Base-by-base conservation (phyloP, 352 stramenopile genomes). In the Pythium insidiosum region DNA sequence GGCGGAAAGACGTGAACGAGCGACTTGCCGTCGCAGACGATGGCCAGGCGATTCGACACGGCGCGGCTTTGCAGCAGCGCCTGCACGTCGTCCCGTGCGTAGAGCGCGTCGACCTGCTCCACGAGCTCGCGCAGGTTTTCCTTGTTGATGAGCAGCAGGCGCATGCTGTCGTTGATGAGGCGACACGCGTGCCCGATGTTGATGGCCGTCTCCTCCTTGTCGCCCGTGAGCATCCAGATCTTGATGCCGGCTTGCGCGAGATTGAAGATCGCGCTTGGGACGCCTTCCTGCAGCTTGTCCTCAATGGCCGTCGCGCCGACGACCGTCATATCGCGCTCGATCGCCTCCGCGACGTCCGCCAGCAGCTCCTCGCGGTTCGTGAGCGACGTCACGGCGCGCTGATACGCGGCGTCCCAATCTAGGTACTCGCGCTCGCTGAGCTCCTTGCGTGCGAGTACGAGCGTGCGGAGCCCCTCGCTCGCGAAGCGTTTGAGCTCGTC, bases 171-270 rank as follows among this genome's bases (percentile, higher is more conserved):
- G 49, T 86, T 80, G 16, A 89, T 82, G 20, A 89, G 52, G 1
- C 66, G 70, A 24, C 77, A 89, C 2, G 74, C 73, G 45, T 84
- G 66, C 1, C 70, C 73, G 25, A 98, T 98, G 53, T 98, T 97
- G 53, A 97, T 96, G 19, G 91, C 91, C 0, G 91, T 98, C 52
- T 97, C 91, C 49, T 94, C 62, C 50, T 97, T 97, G 66, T 98
- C 91, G 15, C 90, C 90, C 2, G 91, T 98, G 16, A 98, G 71
- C 66, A 97, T 92, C 87, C 89, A 97, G 25, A 97, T 80, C 52
- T 96, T 94, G 38, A 97, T 96, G n/a, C 90, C 90, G 3, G 88
- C 90, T 24, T 82, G 56, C 5, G 79, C 74, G 4, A 97, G 66
- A 33, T 82, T 77, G 25, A 72, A 79, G 36, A 97, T 97, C 20